These are phyloP conservation scores for Phytophthora quininea DNA, from an alignment of 352 stramenopile genomes.

Conservation along the genomic window DNA sequence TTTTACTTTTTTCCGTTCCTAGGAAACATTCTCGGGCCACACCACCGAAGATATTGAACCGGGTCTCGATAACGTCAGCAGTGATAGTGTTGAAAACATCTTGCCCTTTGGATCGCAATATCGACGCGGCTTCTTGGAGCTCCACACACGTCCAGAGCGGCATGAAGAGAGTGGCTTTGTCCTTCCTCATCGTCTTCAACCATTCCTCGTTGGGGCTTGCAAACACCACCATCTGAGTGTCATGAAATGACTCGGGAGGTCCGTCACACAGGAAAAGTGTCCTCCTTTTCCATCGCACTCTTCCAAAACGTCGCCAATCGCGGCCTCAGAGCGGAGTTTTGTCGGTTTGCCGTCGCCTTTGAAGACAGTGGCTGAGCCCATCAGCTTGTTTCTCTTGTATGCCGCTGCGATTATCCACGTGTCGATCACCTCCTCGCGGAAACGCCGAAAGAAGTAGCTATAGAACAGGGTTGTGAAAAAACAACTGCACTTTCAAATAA, in stretches of 20 bases:
- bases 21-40: background rate
- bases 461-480: too few species aligned
- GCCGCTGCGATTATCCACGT: constrained; percentile 7
- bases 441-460: constrained; percentile 2
- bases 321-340: background rate
- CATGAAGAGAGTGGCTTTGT: background rate
- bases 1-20: too few species aligned
- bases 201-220: constrained; percentile 2
- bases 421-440: background rate
- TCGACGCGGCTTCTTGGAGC: constrained; percentile 8
- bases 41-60: background rate
- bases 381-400: background rate
- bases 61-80: background rate
- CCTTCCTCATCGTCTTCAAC: background rate
- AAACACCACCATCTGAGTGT: constrained; percentile 6
- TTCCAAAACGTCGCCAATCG: background rate
- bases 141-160: constrained; percentile 2
- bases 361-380: background rate
- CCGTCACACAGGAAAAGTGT: constrained; percentile 3
- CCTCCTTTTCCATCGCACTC: background rate
- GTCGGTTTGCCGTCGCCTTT: background rate
- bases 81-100: background rate
- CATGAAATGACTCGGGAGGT: background rate
- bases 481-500: too few species aligned
- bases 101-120: too few species aligned